Evolutionary conservation across 2,329 filamentous ascomycete species (phyloP).

Genomic region (Colletotrichum euphorbiae): DNA sequence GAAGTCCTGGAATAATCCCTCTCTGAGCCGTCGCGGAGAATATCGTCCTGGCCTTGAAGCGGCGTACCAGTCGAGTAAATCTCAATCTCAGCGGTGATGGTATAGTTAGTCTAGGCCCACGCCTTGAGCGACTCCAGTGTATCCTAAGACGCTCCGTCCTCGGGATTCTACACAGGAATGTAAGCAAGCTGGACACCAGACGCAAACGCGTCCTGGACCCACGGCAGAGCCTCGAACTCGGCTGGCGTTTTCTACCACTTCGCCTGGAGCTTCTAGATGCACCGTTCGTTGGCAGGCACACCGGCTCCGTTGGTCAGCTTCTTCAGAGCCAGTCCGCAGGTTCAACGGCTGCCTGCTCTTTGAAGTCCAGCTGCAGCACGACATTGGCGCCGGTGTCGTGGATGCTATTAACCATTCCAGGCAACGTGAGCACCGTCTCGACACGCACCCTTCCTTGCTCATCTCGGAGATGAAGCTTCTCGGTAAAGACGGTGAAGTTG

Average conservation of each 20-base stretch:
- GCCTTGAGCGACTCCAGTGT: slow-evolving; percentile 8
- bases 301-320: slow-evolving; percentile 12
- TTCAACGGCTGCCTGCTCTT: slow-evolving; percentile 17
- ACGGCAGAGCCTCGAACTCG: slow-evolving; percentile 1
- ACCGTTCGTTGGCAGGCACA: slow-evolving; percentile 19
- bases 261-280: slow-evolving; percentile 24
- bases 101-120: not conserved
- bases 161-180: slow-evolving; percentile 19
- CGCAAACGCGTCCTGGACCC: slow-evolving; percentile 15
- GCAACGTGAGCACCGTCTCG: slow-evolving; percentile 10
- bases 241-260: slow-evolving; percentile 10
- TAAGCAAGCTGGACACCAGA: slow-evolving; percentile 1
- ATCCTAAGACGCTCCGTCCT: slow-evolving; percentile 12
- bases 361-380: slow-evolving; percentile 17
- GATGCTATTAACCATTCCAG: slow-evolving; percentile 12
- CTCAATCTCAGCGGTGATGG: not conserved
- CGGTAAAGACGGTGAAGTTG: slow-evolving; percentile 9
- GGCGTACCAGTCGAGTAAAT: not conserved
- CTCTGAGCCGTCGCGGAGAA: not conserved
- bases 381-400: slow-evolving; percentile 7
- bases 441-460: slow-evolving; percentile 13
- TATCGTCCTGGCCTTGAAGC: not conserved
- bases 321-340: slow-evolving; percentile 10
- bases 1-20: not conserved
- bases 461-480: slow-evolving; percentile 16